Conservation (phyloP, 805 yeast species). For the Saccharomyces jurei region DNA sequence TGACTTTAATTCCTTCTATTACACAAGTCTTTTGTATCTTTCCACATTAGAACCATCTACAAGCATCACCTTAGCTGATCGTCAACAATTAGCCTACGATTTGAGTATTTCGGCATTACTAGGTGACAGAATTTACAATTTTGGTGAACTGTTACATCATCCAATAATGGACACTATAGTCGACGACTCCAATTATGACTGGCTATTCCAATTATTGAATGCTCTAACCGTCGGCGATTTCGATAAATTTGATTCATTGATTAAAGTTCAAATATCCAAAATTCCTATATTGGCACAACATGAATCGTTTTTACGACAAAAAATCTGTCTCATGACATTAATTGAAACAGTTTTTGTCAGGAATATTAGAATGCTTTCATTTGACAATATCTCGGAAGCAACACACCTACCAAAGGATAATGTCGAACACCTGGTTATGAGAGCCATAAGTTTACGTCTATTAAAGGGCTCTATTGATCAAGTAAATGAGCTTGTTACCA, state of each 20-base stretch:
- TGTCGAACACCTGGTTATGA: conserved; percentile 87
- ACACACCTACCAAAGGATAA: conserved; percentile 52
- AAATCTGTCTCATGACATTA: conserved; percentile 85
- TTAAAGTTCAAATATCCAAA: conserved; percentile 33
- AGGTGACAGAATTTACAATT: conserved; percentile 89
- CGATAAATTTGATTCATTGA: conserved; percentile 48
- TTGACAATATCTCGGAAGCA: conserved; percentile 64
- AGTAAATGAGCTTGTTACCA: conserved; percentile 65
- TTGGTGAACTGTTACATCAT: conserved; percentile 89
- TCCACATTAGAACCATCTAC: conserved; percentile 53
- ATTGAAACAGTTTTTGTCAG: conserved; percentile 81
- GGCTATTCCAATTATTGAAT: conserved; percentile 67
- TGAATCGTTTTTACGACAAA: conserved; percentile 70
- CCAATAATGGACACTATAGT: conserved; percentile 57
- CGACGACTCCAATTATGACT: conserved; percentile 42
- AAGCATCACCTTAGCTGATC: conserved; percentile 22
- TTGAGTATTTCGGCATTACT: conserved; percentile 78
- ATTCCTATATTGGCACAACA: conserved; percentile 51
- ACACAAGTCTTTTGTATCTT: conserved; percentile 70
- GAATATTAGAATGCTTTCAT: conserved; percentile 63
- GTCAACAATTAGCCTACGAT: conserved; percentile 57
- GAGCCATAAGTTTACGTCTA: conserved; percentile 76
- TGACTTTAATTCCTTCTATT: conserved; percentile 76
- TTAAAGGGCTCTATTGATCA: conserved; percentile 89
- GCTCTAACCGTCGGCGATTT: conserved; percentile 76